Conservation (phyloP, 345 rosid genomes). For the Eucalyptus pauciflora region DNA sequence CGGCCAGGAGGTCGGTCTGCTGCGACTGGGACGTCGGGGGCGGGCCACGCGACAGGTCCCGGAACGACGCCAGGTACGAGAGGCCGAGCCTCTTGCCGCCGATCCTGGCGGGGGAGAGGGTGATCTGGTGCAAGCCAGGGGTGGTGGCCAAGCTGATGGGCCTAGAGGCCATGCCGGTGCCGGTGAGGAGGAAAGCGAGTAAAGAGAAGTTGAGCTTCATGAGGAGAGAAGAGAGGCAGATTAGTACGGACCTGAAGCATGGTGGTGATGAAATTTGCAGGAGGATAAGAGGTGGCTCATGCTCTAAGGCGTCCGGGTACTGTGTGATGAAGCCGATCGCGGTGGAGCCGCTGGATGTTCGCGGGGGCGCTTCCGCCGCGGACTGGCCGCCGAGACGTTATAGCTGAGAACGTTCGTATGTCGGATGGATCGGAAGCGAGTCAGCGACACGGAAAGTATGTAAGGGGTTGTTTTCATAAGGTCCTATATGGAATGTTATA, state of each 20-base stretch:
- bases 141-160: constrained; percentile 92
- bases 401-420: not conserved
- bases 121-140: constrained; percentile 89
- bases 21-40: not conserved
- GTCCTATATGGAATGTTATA: not conserved
- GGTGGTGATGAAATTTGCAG: not conserved
- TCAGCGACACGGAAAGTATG: not conserved
- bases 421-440: not conserved
- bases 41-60: not conserved
- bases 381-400: constrained; percentile 33
- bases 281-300: not conserved
- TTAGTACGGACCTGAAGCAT: not conserved
- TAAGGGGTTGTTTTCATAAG: not conserved
- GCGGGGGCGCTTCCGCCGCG: not conserved
- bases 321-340: constrained; percentile 16
- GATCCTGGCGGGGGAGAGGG: constrained; percentile 42
- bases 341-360: constrained; percentile 1
- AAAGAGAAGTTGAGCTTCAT: constrained; percentile 30
- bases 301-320: constrained; percentile 14
- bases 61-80: not conserved
- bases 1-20: constrained; percentile 26
- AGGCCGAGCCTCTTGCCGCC: constrained; percentile 10
- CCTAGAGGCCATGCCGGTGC: constrained; percentile 69
- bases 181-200: constrained; percentile 7
- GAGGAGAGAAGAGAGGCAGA: constrained; percentile 14